Conservation (phyloP, 768 basidiomycete genomes). For the Exidia glandulosa region DNA sequence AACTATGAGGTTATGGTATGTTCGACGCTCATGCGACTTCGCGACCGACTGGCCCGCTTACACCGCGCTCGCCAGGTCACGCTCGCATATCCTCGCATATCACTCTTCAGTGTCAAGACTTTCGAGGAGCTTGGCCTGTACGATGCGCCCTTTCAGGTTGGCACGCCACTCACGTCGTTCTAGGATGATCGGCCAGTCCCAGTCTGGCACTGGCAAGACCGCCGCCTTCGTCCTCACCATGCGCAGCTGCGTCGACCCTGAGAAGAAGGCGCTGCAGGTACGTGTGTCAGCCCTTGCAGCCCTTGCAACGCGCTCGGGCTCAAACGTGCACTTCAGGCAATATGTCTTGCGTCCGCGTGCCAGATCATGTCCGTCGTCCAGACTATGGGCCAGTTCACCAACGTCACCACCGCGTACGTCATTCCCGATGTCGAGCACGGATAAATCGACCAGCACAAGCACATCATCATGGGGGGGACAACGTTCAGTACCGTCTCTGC, state of each 20-base stretch:
- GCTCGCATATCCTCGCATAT: slow-evolving; percentile 89
- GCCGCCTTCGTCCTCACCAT: slow-evolving; percentile 97
- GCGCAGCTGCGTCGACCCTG: slow-evolving; percentile 87
- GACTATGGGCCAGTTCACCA: slow-evolving; percentile 91
- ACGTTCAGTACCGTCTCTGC: slow-evolving; percentile 78
- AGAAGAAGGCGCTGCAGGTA: slow-evolving; percentile 74
- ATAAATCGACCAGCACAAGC: slow-evolving; percentile 70
- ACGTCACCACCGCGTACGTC: slow-evolving; percentile 88
- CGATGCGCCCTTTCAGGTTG: slow-evolving; percentile 20
- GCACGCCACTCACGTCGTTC: background rate
- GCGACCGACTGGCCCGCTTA: slow-evolving; percentile 1
- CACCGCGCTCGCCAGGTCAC: slow-evolving; percentile 53
- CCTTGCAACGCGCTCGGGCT: background rate
- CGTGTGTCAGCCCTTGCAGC: slow-evolving; percentile 4
- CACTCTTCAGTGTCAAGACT: slow-evolving; percentile 82
- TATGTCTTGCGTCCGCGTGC: slow-evolving; percentile 95
- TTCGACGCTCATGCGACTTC: slow-evolving; percentile 2
- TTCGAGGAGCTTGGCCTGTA: slow-evolving; percentile 95
- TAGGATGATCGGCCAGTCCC: slow-evolving; percentile 97
- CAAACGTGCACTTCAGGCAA: slow-evolving; percentile 41
- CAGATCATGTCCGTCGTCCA: slow-evolving; percentile 95
- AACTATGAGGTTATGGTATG: slow-evolving; percentile 74
- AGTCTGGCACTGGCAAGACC: slow-evolving; percentile 98
- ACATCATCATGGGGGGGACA: slow-evolving; percentile 96
- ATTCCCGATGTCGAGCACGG: slow-evolving; percentile 57